phyloP scores from a whole-genome alignment of 441 rosid species.

The Viola pubescens region DNA sequence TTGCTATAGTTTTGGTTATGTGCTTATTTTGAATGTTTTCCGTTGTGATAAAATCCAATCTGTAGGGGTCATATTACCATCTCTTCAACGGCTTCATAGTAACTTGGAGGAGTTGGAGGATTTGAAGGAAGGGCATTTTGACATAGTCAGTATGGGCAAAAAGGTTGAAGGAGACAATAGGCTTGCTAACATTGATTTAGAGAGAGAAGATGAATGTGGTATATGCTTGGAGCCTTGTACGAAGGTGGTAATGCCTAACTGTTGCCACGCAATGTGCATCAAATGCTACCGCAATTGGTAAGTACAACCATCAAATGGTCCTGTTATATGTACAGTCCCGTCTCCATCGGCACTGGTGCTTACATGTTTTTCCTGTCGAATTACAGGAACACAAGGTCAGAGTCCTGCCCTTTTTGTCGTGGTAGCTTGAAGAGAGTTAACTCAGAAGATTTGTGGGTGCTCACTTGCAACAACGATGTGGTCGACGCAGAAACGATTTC shows the following conservation, averaged over 20 bases:
- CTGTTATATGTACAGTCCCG: constrained; percentile 7
- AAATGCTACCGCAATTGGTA: constrained; percentile 94
- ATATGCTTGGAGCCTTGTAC: constrained; percentile 96
- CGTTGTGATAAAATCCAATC: constrained; percentile 5
- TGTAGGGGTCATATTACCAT: constrained; percentile 81
- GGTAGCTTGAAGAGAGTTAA: constrained; percentile 90
- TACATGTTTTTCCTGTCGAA: constrained; percentile 10
- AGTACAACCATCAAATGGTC: constrained; percentile 1
- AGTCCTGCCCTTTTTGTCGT: constrained; percentile 92
- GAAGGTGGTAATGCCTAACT: constrained; percentile 83
- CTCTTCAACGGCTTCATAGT: constrained; percentile 62
- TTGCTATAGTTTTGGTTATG: neutral
- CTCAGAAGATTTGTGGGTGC: constrained; percentile 94
- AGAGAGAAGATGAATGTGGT: constrained; percentile 94
- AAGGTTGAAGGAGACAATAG: constrained; percentile 37
- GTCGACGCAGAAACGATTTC: constrained; percentile 62
- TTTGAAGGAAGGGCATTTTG: constrained; percentile 21
- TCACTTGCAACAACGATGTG: constrained; percentile 74
- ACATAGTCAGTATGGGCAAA: constrained; percentile 29
- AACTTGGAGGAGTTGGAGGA: constrained; percentile 40
- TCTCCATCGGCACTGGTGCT: neutral
- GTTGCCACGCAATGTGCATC: constrained; percentile 95
- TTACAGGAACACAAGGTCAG: constrained; percentile 80
- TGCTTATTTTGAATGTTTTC: neutral
- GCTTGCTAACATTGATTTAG: constrained; percentile 43